These are phyloP conservation scores for Colletotrichum abscissum DNA, from an alignment of 2,329 filamentous ascomycete genomes.

Conservation along the genomic window DNA sequence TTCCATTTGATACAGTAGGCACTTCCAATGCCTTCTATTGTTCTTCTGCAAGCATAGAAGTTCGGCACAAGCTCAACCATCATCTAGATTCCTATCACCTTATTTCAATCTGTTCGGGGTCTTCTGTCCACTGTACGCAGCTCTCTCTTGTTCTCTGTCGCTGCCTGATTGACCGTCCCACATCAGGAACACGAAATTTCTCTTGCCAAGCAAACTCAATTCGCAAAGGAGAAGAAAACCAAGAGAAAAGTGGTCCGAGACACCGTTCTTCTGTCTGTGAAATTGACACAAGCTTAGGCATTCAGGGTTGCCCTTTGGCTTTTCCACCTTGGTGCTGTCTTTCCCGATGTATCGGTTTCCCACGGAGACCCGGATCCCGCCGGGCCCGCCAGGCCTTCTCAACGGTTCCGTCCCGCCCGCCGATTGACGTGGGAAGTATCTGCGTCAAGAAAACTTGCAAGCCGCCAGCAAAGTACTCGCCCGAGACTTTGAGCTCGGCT, in stretches of 20 bases:
- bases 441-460: neutral
- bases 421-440: neutral
- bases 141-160: neutral
- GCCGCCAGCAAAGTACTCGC: neutral
- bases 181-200: neutral
- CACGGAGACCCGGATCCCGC: constrained; percentile 14
- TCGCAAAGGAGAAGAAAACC: neutral
- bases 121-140: no score
- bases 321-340: neutral
- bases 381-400: constrained; percentile 3
- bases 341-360: constrained; percentile 3
- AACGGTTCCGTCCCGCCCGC: neutral
- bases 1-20: neutral
- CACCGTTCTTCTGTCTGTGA: neutral
- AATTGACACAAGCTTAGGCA: neutral
- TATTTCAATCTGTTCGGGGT: neutral
- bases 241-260: neutral
- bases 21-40: neutral
- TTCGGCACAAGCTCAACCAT: neutral
- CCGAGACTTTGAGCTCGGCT: neutral
- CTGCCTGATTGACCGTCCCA: constrained; percentile 2
- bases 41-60: neutral
- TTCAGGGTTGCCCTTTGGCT: neutral
- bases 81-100: neutral
- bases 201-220: constrained; percentile 23